Base-by-base conservation (phyloP, 345 rosid genomes). In the Stellera chamaejasme region DNA sequence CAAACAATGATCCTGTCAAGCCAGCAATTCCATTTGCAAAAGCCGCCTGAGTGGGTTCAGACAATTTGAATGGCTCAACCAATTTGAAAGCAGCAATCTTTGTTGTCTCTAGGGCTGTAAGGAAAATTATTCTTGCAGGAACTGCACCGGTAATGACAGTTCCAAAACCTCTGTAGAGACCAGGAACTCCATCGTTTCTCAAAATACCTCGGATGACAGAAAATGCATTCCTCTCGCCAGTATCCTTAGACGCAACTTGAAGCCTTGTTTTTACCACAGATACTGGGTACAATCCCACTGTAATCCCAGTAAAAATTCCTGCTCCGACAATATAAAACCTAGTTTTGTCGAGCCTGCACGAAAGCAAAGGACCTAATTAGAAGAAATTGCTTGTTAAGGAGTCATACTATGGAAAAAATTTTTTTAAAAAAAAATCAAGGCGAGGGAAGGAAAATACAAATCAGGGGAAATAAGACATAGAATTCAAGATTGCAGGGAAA, bases 1-100 rank as follows among this genome's bases (percentile, higher is more conserved):
- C 74, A 71, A 70, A 83, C 15, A 90, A 80, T 11, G 99, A 83
- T 23, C 92, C 89, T 1, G 85, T 69, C 99, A 90, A 82, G 70
- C 99, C 99, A 42, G 92, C 99, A 66, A 82, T 66, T 41, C 97
- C 99, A 65, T 94, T 94, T 5, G 97, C 99, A 52, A 90, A 27
- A 55, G 99, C 99, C 1, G 97, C 97, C 68, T 90, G 77, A 13
- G 88, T 70, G 60, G 97, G 80, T 72, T 94, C 99, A 47, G 83
- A 76, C 10, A 82, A 60, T 41, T 75, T 67, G 43, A 79, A 68
- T 32, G 84, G 87, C 58, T 87, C 86, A 53, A 84, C 76, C 79
- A 83, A 58, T 75, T 69, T 76, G 70, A 82, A 86, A 66, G 91
- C 76, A 27, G 94, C 80, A 28, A 74, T 77, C 78, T 93, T 93